Evolutionary conservation across 768 basidiomycete species (phyloP), one percentile per base, ranked within the genome.

Genomic region (Agaricus subrufescens): DNA sequence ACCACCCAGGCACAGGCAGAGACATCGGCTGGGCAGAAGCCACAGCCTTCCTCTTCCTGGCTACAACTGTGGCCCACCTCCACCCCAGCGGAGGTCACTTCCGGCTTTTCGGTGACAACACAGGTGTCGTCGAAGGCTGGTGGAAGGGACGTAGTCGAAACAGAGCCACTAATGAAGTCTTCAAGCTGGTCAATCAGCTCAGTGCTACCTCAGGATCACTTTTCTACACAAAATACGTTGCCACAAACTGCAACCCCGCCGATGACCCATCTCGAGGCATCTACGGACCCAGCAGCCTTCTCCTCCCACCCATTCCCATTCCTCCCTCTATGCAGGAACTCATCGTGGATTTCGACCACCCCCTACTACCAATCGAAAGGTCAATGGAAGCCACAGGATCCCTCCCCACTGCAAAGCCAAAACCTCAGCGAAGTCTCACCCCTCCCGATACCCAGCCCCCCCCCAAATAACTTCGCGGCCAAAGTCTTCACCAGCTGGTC

Each of bases 1-100:
- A 63, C 1, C 27, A 23, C 4, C 45, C 15, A 23, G 15, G 45
- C 6, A 54, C 62, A 27, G 45, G 64, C 1, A 50, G 65, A 1
- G 72, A 78, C 60, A 79, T 79, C 54, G 63, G 63, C 0, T 81
- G 78, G 76, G 76, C 75, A 0, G 75, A 81, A 57, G 73, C 71
- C 0, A 56, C 77, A 6, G 71, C 71, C 1, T 71, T 80, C 52
- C 66, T 77, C 31, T 58, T 77, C 15, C 71, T 77, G 39, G 54
- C 70, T 34, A 46, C 11, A 0, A 48, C 63, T 2, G 57, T 55
- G 3, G 11, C 23, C 23, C 44, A 14, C 25, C 31, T 8, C 6
- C 3, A n/a, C 1, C 9, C 15, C 10, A 30, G 6, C 6, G 53
- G 3, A 11, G 3, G 15, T 3, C 52, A 66, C 29, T 54, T 64